Evolutionary conservation across 495 filamentous ascomycete genomes (phyloP).

Genomic region (Xylaria scruposa): DNA sequence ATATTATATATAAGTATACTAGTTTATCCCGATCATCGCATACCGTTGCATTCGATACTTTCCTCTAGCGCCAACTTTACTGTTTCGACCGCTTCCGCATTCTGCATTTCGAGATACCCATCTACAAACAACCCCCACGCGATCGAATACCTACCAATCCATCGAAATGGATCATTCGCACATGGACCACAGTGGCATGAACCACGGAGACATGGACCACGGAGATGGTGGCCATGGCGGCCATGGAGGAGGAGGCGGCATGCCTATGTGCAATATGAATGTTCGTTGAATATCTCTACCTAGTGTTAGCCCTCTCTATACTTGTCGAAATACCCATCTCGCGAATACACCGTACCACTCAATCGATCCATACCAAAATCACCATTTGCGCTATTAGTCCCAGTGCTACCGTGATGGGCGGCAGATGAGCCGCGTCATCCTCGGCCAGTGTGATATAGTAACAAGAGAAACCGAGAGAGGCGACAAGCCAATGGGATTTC

Average conservation of each 20-base stretch:
- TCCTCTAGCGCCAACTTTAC: background rate
- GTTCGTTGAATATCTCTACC: constrained; percentile 56
- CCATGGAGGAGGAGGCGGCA: constrained; percentile 37
- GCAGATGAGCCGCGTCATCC: background rate
- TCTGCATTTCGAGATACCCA: background rate
- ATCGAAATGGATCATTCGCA: constrained; percentile 29
- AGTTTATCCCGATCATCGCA: background rate
- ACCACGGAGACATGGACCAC: constrained; percentile 63
- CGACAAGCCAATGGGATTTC: background rate
- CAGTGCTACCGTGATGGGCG: background rate
- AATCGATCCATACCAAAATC: background rate
- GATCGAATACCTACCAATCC: background rate
- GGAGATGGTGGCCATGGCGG: constrained; percentile 57
- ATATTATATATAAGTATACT: background rate
- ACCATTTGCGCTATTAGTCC: background rate
- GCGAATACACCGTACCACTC: background rate
- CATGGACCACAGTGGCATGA: constrained; percentile 57
- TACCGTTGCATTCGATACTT: background rate
- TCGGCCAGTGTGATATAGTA: constrained; percentile 15
- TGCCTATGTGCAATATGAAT: constrained; percentile 78
- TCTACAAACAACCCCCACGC: background rate
- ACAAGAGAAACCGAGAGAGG: background rate
- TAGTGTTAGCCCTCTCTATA: constrained; percentile 14
- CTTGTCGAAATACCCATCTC: constrained; percentile 7
- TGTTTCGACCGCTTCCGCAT: background rate